phyloP scores from a whole-genome alignment of 805 yeast genomes.

The Candida insectalens region DNA sequence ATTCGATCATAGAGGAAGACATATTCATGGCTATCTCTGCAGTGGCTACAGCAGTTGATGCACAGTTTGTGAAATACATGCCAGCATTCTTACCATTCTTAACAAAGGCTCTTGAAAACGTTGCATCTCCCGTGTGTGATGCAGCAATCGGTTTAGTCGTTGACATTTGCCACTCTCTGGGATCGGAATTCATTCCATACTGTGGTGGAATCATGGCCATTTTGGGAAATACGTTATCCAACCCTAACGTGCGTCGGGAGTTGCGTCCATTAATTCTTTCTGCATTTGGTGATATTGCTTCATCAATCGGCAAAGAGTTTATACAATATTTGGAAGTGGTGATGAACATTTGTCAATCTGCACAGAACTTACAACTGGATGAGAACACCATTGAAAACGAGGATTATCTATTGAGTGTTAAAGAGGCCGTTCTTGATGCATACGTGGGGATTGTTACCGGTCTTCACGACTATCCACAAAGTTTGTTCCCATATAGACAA shows the following conservation, averaged over 20 bases:
- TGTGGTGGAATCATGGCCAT: constrained; percentile 76
- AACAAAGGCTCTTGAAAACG: constrained; percentile 67
- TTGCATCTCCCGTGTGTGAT: constrained; percentile 73
- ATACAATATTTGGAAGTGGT: constrained; percentile 70
- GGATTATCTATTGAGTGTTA: constrained; percentile 63
- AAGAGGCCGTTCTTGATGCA: constrained; percentile 89
- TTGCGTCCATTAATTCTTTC: constrained; percentile 82
- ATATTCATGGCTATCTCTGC: constrained; percentile 88
- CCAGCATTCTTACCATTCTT: constrained; percentile 76
- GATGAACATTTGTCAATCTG: constrained; percentile 64
- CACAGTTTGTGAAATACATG: constrained; percentile 65
- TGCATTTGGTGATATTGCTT: constrained; percentile 92
- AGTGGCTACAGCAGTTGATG: constrained; percentile 72
- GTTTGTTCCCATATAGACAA: constrained; percentile 54
- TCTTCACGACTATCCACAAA: constrained; percentile 57
- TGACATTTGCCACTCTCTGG: constrained; percentile 85
- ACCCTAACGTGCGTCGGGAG: constrained; percentile 62
- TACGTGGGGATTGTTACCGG: constrained; percentile 95
- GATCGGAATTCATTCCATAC: constrained; percentile 61
- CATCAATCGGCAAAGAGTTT: constrained; percentile 73
- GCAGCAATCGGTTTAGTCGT: constrained; percentile 95
- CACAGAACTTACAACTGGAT: constrained; percentile 37
- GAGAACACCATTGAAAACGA: constrained; percentile 47
- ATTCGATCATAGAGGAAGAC: constrained; percentile 80
- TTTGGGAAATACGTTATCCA: constrained; percentile 64